A percentile compares a stretch with the other conserved stretches of the same genome.
Evolutionary conservation across 169 alveolate species (phyloP).

Genomic region (Plasmodium cynomolgi): DNA sequence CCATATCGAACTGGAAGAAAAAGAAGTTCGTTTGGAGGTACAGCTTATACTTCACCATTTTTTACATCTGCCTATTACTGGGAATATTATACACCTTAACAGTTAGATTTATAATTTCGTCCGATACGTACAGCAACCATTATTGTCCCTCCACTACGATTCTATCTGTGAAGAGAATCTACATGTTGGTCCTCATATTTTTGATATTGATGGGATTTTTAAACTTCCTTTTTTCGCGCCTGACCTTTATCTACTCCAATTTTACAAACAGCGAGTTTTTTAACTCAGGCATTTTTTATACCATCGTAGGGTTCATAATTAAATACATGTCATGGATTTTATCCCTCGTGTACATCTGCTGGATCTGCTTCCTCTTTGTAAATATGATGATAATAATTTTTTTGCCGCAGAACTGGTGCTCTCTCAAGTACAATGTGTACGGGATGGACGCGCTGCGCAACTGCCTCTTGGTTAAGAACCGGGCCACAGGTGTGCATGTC

Average conservation of each 20-base stretch:
- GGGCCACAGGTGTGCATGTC: slow-evolving; percentile 24
- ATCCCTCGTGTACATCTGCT: slow-evolving; percentile 36
- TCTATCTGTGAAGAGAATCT: slow-evolving; percentile 3
- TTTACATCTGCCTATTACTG: slow-evolving; percentile 18
- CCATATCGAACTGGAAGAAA: slow-evolving; percentile 51
- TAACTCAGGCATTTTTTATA: slow-evolving; percentile 44
- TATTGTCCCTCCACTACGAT: slow-evolving; percentile 11
- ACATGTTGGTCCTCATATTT: slow-evolving; percentile 31
- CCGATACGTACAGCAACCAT: slow-evolving; percentile 26
- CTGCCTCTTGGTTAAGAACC: slow-evolving; percentile 29
- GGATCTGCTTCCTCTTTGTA: slow-evolving; percentile 43
- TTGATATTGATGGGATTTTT: slow-evolving; percentile 47
- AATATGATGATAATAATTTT: slow-evolving; percentile 19
- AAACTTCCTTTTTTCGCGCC: slow-evolving; percentile 61
- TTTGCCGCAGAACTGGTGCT: slow-evolving; percentile 27
- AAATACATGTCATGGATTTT: slow-evolving; percentile 62
- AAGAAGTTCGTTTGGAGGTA: slow-evolving; percentile 58
- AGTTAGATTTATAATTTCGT: slow-evolving; percentile 25
- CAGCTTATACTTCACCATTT: slow-evolving; percentile 48
- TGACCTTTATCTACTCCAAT: slow-evolving; percentile 55
- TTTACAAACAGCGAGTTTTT: slow-evolving; percentile 61
- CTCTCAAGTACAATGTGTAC: slow-evolving; percentile 18
- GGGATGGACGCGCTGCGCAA: slow-evolving; percentile 67
- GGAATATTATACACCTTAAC: slow-evolving; percentile 26
- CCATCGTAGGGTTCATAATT: slow-evolving; percentile 46